Evolutionary conservation across 495 filamentous ascomycete species (phyloP), one percentile per base, ranked within the genome.

Genomic region (Annulohypoxylon stygium): DNA sequence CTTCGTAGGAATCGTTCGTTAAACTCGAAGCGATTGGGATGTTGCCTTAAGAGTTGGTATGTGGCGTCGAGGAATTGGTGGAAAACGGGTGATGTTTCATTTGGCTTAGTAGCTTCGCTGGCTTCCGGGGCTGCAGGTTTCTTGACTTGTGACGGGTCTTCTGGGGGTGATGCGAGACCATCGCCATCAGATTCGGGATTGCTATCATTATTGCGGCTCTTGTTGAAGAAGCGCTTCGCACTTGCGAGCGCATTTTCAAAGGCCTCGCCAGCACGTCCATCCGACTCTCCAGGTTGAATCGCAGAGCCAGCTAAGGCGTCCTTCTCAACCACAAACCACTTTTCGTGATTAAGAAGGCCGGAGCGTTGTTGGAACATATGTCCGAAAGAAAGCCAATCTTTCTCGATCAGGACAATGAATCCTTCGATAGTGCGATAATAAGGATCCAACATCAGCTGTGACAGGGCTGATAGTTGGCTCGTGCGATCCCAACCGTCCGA

Each of bases 401-500:
- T 99, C 78, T 98, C 97, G 1, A 99, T 89, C 25, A 99, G 82
- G 2, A 97, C 90, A 73, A 98, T 95, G 79, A 98, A 99, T 25
- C 96, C 96, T 68, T 98, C 94, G 57, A 99, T 82, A 5, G 97
- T 99, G 26, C 96, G 89, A 78, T 95, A 98, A 78, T 97, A 98
- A 0, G 96, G 96, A 77, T 99, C 96, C 4, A 99, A 87, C 79
- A 96, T 95, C 45, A 99, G 84, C 80, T 99, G 94, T 69, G 93
- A 90, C 50, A 99, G 81, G n/a, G 95, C 93, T 78, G 95, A 95
- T 26, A 99, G 87, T 81, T 99, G 96, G 76, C 93, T 93, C 10
- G 96, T 99, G 33, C 96, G 91, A 78, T 99, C 96, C 96, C 96
- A 99, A 18, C 96, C 96, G 81, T 99, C 96, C 2, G 96, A 98